These are phyloP conservation scores for Eleusine indica DNA, from an alignment of 176 grass and related monocot genomes.

Conservation along the genomic window DNA sequence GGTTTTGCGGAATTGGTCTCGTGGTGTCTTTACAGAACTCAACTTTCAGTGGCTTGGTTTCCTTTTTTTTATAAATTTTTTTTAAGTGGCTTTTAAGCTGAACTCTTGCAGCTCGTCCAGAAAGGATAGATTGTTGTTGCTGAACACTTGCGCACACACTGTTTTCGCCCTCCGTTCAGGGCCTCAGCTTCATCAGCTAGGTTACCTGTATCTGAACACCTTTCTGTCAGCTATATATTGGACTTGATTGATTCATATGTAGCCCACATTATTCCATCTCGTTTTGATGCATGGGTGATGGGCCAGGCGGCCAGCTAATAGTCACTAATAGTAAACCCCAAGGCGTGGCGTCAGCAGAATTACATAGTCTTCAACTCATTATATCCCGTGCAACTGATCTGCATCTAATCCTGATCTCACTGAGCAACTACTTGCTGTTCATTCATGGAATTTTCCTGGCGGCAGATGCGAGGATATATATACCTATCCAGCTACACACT, in stretches of 20 bases:
- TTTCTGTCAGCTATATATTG: background rate
- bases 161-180: background rate
- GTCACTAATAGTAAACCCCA: background rate
- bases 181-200: no score
- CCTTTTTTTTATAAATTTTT: no score
- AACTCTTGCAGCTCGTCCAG: no score
- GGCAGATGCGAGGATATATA: background rate
- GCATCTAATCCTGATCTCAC: background rate
- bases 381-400: background rate
- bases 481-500: background rate
- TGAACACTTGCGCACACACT: no score
- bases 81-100: no score
- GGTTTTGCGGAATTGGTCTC: no score
- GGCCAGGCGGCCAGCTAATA: background rate
- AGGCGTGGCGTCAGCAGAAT: background rate
- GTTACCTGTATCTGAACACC: background rate
- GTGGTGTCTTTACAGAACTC: no score
- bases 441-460: conserved; percentile 6
- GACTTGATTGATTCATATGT: background rate
- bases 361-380: background rate
- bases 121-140: no score
- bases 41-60: no score
- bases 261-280: background rate
- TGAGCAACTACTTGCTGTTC: conserved; percentile 1
- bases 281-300: background rate